A percentile compares a stretch with the other conserved stretches of the same genome.
phyloP scores from a whole-genome alignment of 2,329 filamentous ascomycete genomes.

The Pseudogymnoascus sp. region DNA sequence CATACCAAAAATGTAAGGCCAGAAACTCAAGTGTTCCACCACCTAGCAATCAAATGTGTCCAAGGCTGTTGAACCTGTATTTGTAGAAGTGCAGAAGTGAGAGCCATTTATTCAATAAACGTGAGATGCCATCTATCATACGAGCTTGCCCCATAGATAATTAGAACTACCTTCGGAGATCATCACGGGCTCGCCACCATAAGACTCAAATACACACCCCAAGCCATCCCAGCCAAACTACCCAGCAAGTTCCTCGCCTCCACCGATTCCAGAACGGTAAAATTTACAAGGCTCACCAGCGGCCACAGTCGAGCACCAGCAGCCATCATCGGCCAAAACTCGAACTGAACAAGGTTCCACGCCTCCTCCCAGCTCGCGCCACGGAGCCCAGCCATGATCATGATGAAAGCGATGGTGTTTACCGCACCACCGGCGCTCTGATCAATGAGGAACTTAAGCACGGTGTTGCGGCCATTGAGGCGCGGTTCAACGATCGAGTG shows the following conservation, averaged over 20 bases:
- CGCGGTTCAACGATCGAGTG: slow-evolving; percentile 39
- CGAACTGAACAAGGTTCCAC: slow-evolving; percentile 37
- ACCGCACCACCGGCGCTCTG: slow-evolving; percentile 56
- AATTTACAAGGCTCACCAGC: slow-evolving; percentile 60
- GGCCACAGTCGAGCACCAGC: slow-evolving; percentile 72
- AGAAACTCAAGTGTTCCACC: neutral
- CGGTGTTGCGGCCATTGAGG: slow-evolving; percentile 54
- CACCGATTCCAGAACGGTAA: slow-evolving; percentile 59
- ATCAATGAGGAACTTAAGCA: slow-evolving; percentile 59
- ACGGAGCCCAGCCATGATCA: slow-evolving; percentile 39
- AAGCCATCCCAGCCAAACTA: slow-evolving; percentile 62
- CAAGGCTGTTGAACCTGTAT: neutral
- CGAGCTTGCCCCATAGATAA: neutral
- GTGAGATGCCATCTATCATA: neutral
- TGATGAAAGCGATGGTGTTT: slow-evolving; percentile 58
- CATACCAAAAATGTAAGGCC: neutral
- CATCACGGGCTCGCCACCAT: slow-evolving; percentile 31
- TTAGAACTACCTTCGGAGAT: neutral
- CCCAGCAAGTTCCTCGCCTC: slow-evolving; percentile 62
- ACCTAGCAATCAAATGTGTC: too few species aligned
- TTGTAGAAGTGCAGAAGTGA: neutral
- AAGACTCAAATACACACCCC: slow-evolving; percentile 69
- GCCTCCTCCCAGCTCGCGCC: slow-evolving; percentile 36
- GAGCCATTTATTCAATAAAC: neutral
- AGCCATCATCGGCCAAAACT: slow-evolving; percentile 55